phyloP scores from a whole-genome alignment of 371 early-diverging fungal genomes.

The Synchytrium microbalum region DNA sequence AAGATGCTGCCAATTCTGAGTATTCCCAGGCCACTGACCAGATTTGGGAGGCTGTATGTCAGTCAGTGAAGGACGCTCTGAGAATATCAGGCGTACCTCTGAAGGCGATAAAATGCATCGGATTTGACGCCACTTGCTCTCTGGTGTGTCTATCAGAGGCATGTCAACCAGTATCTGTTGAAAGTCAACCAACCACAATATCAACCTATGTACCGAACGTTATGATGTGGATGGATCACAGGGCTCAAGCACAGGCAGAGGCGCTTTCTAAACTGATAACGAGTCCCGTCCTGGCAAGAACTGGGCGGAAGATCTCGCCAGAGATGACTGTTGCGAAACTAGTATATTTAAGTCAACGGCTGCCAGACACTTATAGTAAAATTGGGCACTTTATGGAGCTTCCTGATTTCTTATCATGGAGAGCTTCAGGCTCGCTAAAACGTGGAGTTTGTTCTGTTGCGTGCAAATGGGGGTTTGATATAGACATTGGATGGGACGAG shows the following conservation, averaged over 20 bases:
- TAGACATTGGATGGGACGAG: constrained; percentile 49
- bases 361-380: constrained; percentile 40
- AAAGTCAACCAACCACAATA: constrained; percentile 24
- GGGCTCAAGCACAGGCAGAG: constrained; percentile 61
- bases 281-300: constrained; percentile 49
- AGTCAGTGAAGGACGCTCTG: constrained; percentile 38
- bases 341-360: constrained; percentile 56
- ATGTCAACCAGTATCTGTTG: constrained; percentile 45
- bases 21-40: constrained; percentile 46
- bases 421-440: constrained; percentile 47
- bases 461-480: constrained; percentile 60
- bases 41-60: constrained; percentile 55
- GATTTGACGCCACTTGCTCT: constrained; percentile 74
- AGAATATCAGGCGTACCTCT: constrained; percentile 24
- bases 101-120: constrained; percentile 9
- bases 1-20: background rate
- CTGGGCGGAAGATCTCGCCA: constrained; percentile 56
- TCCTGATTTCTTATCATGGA: constrained; percentile 62
- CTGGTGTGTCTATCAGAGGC: constrained; percentile 47
- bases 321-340: constrained; percentile 75
- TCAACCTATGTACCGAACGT: constrained; percentile 3
- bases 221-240: constrained; percentile 70
- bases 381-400: constrained; percentile 56
- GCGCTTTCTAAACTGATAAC: constrained; percentile 55
- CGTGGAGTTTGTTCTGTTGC: constrained; percentile 58